phyloP scores from a whole-genome alignment of 805 yeast species.

The Millerago galiae region DNA sequence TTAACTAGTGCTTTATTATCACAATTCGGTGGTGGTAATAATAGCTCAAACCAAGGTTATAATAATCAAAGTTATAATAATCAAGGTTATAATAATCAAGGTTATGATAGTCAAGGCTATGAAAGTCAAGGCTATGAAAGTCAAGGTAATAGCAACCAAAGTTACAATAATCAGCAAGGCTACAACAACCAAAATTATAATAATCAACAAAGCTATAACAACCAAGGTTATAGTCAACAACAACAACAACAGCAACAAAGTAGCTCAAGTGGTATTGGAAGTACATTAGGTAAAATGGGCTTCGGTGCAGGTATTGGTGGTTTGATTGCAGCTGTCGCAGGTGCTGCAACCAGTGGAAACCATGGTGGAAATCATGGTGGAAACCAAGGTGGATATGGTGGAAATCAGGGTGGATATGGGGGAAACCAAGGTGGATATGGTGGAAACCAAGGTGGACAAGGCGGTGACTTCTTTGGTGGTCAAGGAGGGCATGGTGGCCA shows the following conservation, averaged over 20 bases:
- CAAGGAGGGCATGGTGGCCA: not conserved
- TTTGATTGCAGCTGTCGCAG: not conserved
- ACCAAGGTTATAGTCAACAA: not conserved
- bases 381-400: constrained; percentile 1
- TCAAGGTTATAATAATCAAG: constrained; percentile 5
- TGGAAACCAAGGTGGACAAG: constrained; percentile 1
- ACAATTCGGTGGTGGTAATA: constrained; percentile 7
- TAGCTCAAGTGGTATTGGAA: not conserved
- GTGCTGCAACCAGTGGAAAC: not conserved
- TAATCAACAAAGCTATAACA: not conserved
- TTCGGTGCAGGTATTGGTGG: constrained; percentile 1
- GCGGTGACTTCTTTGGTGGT: not conserved
- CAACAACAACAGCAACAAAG: not conserved
- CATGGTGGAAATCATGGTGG: not conserved
- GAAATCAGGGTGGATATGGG: constrained; percentile 1
- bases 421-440: not conserved
- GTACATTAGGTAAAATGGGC: not conserved
- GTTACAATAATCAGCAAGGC: not conserved
- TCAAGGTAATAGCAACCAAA: not conserved
- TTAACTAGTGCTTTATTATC: constrained; percentile 7
- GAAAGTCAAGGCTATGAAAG: not conserved
- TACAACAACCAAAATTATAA: not conserved
- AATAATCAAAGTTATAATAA: constrained; percentile 1
- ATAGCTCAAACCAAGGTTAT: not conserved
- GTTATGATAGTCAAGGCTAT: not conserved